phyloP scores from a whole-genome alignment of 225 moss, liverwort and hornwort genomes.

The Asterella californica region DNA sequence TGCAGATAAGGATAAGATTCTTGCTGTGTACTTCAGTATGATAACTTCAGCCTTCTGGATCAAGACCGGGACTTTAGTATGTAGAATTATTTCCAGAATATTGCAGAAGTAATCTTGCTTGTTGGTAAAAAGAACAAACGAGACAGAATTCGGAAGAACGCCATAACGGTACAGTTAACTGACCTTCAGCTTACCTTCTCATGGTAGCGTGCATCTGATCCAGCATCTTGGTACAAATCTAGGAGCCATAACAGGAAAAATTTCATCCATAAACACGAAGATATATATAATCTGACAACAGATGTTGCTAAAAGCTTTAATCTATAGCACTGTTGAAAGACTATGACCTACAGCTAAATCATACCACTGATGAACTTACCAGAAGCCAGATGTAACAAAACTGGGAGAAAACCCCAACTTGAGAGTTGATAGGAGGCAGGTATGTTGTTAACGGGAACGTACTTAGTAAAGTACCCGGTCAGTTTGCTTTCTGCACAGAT shows the following conservation, averaged over 20 bases:
- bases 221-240: conserved; percentile 7
- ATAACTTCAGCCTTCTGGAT: neutral
- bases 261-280: neutral
- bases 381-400: conserved; percentile 29
- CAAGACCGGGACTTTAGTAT: no score
- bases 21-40: neutral
- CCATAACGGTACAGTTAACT: neutral
- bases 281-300: neutral
- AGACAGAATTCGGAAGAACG: neutral
- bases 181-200: conserved; percentile 16
- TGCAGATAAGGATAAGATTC: no score
- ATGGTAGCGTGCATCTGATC: conserved; percentile 4
- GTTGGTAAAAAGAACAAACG: neutral
- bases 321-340: neutral
- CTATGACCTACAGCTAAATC: no score
- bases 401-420: conserved; percentile 37
- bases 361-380: conserved; percentile 1
- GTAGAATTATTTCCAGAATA: no score
- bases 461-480: conserved; percentile 23
- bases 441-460: conserved; percentile 9
- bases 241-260: neutral
- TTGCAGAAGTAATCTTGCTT: neutral
- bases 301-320: neutral
- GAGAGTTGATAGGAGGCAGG: conserved; percentile 32
- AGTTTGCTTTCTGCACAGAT: conserved; percentile 32